These are phyloP conservation scores for Haplographium delicatum DNA, from an alignment of 495 filamentous ascomycete species.

Conservation along the genomic window DNA sequence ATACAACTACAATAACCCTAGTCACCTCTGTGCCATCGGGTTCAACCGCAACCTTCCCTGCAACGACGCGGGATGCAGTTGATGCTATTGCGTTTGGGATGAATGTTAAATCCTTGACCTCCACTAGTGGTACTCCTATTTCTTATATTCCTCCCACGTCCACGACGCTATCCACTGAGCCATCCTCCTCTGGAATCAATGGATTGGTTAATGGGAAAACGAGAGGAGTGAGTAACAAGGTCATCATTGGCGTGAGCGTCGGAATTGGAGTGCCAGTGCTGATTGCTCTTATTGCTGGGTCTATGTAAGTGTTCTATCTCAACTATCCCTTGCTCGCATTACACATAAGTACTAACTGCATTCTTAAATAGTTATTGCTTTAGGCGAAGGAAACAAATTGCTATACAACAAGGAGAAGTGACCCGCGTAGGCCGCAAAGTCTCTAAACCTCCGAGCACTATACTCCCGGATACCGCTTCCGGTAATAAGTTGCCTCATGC, in stretches of 20 bases:
- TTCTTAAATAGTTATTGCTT: too few species aligned
- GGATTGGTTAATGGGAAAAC: conserved; percentile 11
- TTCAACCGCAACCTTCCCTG: conserved; percentile 31
- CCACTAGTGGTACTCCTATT: conserved; percentile 31
- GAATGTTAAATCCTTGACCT: conserved; percentile 30
- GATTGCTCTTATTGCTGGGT: conserved; percentile 25
- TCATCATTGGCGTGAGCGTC: conserved; percentile 40
- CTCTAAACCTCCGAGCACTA: too few species aligned
- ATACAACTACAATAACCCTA: conserved; percentile 28
- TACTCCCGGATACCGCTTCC: too few species aligned
- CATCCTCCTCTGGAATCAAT: not conserved
- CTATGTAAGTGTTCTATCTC: conserved; percentile 30
- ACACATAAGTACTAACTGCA: too few species aligned
- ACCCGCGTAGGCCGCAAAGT: too few species aligned
- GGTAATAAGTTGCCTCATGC: too few species aligned
- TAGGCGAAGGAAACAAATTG: too few species aligned
- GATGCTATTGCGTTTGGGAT: conserved; percentile 34
- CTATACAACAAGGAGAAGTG: too few species aligned
- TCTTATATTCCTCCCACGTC: conserved; percentile 31
- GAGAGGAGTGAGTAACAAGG: conserved; percentile 28
- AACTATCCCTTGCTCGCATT: not conserved
- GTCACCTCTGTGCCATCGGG: conserved; percentile 36
- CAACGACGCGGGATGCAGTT: conserved; percentile 27
- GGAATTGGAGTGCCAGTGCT: conserved; percentile 39
- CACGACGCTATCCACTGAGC: too few species aligned